Evolutionary conservation across 2,329 filamentous ascomycete species (phyloP).

Genomic region (Cytospora piceicola): DNA sequence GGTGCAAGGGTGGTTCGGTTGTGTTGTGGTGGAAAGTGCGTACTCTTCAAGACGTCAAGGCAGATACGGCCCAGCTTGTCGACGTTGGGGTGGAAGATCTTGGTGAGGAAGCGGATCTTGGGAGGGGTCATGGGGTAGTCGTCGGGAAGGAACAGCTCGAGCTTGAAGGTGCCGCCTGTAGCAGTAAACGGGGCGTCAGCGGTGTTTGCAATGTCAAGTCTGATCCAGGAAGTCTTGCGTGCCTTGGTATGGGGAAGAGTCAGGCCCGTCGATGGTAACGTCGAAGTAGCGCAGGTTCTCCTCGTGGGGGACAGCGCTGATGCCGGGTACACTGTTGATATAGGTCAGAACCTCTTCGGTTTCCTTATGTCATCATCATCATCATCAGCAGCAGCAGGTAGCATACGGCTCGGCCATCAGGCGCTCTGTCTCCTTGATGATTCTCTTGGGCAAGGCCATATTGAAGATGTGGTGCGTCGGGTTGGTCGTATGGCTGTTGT

Average conservation of each 20-base stretch:
- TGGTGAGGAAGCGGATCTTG: conserved; percentile 97
- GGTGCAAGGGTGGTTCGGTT: conserved; percentile 4
- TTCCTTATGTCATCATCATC: conserved; percentile 8
- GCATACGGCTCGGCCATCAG: conserved; percentile 93
- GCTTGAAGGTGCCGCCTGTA: conserved; percentile 82
- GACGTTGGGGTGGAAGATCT: conserved; percentile 99
- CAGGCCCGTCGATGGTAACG: conserved; percentile 91
- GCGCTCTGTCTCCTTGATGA: conserved; percentile 97
- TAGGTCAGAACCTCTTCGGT: conserved; percentile 13
- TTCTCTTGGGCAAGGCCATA: conserved; percentile 90
- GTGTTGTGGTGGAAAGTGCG: conserved; percentile 36
- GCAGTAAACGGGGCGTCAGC: conserved; percentile 8
- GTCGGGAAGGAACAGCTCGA: conserved; percentile 96
- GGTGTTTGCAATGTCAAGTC: background rate
- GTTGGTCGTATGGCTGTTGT: background rate
- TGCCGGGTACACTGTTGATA: conserved; percentile 80
- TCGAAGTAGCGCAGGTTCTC: conserved; percentile 99
- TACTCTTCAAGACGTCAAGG: conserved; percentile 95
- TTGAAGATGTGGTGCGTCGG: conserved; percentile 22
- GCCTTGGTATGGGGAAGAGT: conserved; percentile 95
- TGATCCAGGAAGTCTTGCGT: conserved; percentile 33
- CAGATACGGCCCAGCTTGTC: conserved; percentile 97
- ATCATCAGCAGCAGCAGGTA: too few species aligned
- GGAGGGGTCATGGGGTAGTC: conserved; percentile 99
- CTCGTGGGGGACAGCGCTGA: conserved; percentile 93